Evolutionary conservation across 768 basidiomycete species (phyloP), one percentile per base, ranked within the genome.

Genomic region (Asterophora parasitica): DNA sequence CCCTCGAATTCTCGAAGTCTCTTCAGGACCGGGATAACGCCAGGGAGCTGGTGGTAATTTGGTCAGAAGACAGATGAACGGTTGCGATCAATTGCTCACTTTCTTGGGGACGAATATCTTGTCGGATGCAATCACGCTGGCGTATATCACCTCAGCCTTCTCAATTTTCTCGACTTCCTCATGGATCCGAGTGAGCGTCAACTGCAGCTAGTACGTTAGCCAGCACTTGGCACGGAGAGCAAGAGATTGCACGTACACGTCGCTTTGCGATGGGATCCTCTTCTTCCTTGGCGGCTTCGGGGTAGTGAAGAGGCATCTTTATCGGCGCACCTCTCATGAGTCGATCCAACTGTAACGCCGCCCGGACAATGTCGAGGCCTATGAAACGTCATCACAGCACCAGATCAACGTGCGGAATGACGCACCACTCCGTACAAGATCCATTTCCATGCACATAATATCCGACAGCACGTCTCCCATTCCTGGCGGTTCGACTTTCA

Each of bases 401-500:
- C 13, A 13, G 2, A 15, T 19, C 19, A 9, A 26, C 10, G 17
- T 10, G 8, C 12, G 15, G 4, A 17, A 20, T 7, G 23, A 43
- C 52, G 15, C 13, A 51, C 55, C 49, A 38, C 40, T 51, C 30
- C 41, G 42, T 11, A 48, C 32, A 16, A 56, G 44, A n/a, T 44
- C 34, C 42, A 50, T 48, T 27, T 56, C 42, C 26, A 47, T 50
- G 23, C 26, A 28, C 48, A 50, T 50, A 15, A 46, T 46, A 12
- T 53, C 39, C 4, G 46, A 49, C 16, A 68, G 46, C 17, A 53
- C 51, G 34, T 50, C 38, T 5, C 60, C 59, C 48, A 69, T 57
- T 30, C 58, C 61, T 7, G 34, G 44, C 6, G 66, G 67, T 20
- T 44, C 43, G 36, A 69, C 63, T 26, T 58, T 47, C 0, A 44